Conservation (phyloP, 805 yeast genomes). For the Hanseniaspora occidentalis region DNA sequence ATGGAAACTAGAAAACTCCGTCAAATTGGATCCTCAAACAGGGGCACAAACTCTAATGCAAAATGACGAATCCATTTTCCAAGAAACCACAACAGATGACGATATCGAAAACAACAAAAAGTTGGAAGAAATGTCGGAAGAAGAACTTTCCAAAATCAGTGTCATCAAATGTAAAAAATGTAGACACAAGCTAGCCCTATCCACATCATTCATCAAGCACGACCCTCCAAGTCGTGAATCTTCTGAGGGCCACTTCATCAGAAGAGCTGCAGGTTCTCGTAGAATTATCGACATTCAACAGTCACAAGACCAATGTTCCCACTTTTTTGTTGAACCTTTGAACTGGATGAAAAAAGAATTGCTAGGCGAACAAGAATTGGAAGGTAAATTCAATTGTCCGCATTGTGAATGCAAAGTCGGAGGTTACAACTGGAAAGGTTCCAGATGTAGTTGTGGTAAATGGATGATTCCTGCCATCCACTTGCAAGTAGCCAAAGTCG, state of each 20-base stretch:
- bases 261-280: slow-evolving; percentile 43
- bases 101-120: slow-evolving; percentile 10
- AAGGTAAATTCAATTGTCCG: slow-evolving; percentile 80
- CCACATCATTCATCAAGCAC: slow-evolving; percentile 52
- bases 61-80: slow-evolving; percentile 22
- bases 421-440: slow-evolving; percentile 88
- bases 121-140: slow-evolving; percentile 15
- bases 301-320: slow-evolving; percentile 60
- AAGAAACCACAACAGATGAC: slow-evolving; percentile 2
- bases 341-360: slow-evolving; percentile 85
- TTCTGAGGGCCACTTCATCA: slow-evolving; percentile 52
- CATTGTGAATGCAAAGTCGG: slow-evolving; percentile 81
- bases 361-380: slow-evolving; percentile 52
- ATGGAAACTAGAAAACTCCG: slow-evolving; percentile 28
- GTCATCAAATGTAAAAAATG: slow-evolving; percentile 73
- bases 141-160: slow-evolving; percentile 17
- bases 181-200: slow-evolving; percentile 54
- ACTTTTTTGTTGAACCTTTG: slow-evolving; percentile 78
- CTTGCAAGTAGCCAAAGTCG: slow-evolving; percentile 70
- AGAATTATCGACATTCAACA: slow-evolving; percentile 45
- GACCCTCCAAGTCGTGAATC: slow-evolving; percentile 53
- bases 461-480: slow-evolving; percentile 94
- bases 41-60: slow-evolving; percentile 21
- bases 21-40: slow-evolving; percentile 29
- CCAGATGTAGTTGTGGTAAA: slow-evolving; percentile 85